Conservation (phyloP, 2,329 filamentous ascomycete species). For the Colletotrichum karsti region DNA sequence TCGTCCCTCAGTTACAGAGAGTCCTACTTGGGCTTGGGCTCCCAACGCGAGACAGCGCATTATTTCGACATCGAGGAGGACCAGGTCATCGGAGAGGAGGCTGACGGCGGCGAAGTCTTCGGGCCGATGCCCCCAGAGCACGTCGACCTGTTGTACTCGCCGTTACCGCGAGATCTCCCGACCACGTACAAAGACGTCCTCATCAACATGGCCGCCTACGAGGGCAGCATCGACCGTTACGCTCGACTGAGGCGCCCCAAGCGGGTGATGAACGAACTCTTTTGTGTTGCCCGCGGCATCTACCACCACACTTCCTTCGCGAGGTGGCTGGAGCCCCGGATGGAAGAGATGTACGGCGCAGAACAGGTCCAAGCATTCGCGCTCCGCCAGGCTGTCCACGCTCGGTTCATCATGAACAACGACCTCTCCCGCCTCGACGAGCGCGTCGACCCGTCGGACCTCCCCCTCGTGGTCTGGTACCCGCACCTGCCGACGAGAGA, state of each 20-base stretch:
- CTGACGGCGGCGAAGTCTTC: slow-evolving; percentile 24
- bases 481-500: background rate
- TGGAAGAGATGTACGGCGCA: background rate
- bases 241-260: slow-evolving; percentile 40
- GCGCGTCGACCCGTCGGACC: fast-evolving
- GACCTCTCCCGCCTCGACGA: slow-evolving; percentile 33
- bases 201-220: slow-evolving; percentile 45
- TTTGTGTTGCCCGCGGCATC: slow-evolving; percentile 42
- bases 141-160: slow-evolving; percentile 37
- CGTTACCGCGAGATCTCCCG: slow-evolving; percentile 45
- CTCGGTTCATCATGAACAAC: slow-evolving; percentile 42
- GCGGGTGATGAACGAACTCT: slow-evolving; percentile 34
- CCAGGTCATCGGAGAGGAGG: slow-evolving; percentile 27
- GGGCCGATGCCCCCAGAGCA: too few relatives aligned
- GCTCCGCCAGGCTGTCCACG: slow-evolving; percentile 32
- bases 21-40: background rate
- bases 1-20: background rate
- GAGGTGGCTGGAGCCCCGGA: background rate
- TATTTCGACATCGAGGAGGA: slow-evolving; percentile 41
- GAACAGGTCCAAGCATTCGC: fast-evolving
- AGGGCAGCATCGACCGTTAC: slow-evolving; percentile 50
- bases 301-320: slow-evolving; percentile 48
- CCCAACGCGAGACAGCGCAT: background rate
- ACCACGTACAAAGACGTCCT: slow-evolving; percentile 45
- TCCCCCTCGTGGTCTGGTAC: background rate